phyloP scores from a whole-genome alignment of 176 grass and related monocot species.

The Eleusine indica region DNA sequence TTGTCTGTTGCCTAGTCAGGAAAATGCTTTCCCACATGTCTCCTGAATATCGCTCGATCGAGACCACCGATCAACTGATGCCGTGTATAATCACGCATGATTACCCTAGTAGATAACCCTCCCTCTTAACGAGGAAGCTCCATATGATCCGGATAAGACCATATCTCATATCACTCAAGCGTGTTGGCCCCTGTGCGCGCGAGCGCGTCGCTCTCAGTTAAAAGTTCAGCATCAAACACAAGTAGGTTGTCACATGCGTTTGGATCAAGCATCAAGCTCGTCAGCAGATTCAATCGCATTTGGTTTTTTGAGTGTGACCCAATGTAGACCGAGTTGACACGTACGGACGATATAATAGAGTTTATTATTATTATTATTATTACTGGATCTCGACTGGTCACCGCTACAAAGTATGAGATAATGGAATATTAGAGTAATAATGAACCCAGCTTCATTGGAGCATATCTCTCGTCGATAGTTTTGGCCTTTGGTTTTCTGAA shows the following conservation, averaged over 20 bases:
- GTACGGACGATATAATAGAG: too few relatives aligned
- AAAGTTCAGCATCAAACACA: neutral
- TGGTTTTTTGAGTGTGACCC: neutral
- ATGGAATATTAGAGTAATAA: too few relatives aligned
- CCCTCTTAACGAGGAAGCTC: neutral
- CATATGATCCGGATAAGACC: neutral
- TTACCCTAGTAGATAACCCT: neutral
- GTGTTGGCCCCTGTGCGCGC: too few relatives aligned
- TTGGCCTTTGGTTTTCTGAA: neutral
- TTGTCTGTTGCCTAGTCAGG: constrained; percentile 19
- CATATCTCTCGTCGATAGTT: too few relatives aligned
- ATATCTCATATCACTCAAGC: neutral
- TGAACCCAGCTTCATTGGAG: too few relatives aligned
- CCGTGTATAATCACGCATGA: neutral
- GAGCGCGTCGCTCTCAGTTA: neutral
- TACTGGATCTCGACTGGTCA: too few relatives aligned
- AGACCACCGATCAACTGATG: constrained; percentile 22
- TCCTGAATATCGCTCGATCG: neutral
- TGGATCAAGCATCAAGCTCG: neutral
- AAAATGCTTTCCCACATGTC: neutral
- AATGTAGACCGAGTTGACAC: neutral
- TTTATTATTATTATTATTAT: too few relatives aligned
- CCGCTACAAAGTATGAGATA: too few relatives aligned
- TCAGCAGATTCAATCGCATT: neutral
- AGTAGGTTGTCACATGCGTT: neutral